phyloP scores from a whole-genome alignment of 2,329 filamentous ascomycete genomes.

The Apiospora malaysiana region DNA sequence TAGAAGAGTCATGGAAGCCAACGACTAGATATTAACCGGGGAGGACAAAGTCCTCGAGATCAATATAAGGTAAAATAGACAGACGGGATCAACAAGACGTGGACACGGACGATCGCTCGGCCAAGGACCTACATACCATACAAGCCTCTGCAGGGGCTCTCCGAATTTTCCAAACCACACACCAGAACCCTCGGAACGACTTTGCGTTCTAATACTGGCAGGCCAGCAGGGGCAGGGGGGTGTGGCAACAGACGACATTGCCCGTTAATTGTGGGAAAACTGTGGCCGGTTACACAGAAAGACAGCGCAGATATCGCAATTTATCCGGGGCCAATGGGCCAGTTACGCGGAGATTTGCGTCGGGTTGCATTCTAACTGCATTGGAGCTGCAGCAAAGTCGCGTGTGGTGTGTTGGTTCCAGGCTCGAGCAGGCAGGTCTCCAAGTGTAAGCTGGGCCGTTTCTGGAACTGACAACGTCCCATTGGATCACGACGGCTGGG shows the following conservation, averaged over 20 bases:
- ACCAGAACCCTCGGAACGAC: background rate
- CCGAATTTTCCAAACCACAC: background rate
- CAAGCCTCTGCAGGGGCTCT: background rate
- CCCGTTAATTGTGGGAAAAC: background rate
- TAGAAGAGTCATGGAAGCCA: constrained; percentile 8
- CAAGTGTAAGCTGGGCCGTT: no score
- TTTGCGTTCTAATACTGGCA: background rate
- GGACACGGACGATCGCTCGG: background rate
- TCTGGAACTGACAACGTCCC: constrained; percentile 5
- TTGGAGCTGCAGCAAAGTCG: background rate
- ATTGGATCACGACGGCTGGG: no score
- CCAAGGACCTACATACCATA: no score
- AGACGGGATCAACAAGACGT: constrained; percentile 3
- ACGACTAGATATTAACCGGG: background rate
- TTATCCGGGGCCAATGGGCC: constrained; percentile 14
- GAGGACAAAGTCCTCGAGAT: constrained; percentile 10
- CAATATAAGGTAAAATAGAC: constrained; percentile 4
- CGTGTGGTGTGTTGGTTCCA: constrained; percentile 2
- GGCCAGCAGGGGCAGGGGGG: background rate
- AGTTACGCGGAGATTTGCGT: background rate
- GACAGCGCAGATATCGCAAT: background rate
- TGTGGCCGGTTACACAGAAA: background rate
- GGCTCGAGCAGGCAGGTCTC: background rate
- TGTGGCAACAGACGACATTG: constrained; percentile 3
- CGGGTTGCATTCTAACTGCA: background rate